Base-by-base conservation (phyloP, 306 rosid genomes). In the Rubus idaeus region DNA sequence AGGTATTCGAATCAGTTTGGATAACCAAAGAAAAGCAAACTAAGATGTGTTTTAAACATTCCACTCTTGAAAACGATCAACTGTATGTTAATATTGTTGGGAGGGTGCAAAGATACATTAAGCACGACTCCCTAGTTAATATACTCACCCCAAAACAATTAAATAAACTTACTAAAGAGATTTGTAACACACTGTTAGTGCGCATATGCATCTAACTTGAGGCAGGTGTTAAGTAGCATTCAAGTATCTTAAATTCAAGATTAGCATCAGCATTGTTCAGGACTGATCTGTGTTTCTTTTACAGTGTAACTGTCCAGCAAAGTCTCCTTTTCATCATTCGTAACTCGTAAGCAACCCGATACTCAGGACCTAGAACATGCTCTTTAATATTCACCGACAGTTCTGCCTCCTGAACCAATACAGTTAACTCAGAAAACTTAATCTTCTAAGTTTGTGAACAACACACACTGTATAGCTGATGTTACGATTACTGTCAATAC, bases 241-340 rank as follows among this genome's bases (percentile, higher is more conserved):
- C 5, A 13, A 21, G 30, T 49, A 52, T 64, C 42, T 44, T 18
- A 45, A 61, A 52, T 51, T 44, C 68, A 64, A 23, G 21, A 30
- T 30, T 30, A 30, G 35, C 35, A 42, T 45, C 8, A 60, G 12
- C 14, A n/a, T 37, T 35, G n/a, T 23, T 47, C 35, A 6, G 60
- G 37, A 79, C 86, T 64, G 26, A 89, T 97, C 95, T 91, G 97
- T 35, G 88, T 87, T 77, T 91, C 98, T 72, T 91, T 91, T 9
- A 89, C 93, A 0, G 94, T 93, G 49, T 93, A 93, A 70, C 86
- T 87, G 88, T 90, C 90, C 51, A 91, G 82, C 83, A 94, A 75
- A 11, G 97, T 89, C 84, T 89, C 91, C 84, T 91, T 91, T 80
- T 91, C 96, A 16, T 77, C 63, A 0, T 58, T 87, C 6, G 85